Evolutionary conservation across 2,329 filamentous ascomycete species (phyloP).

Genomic region (Diplodia scrobiculata): DNA sequence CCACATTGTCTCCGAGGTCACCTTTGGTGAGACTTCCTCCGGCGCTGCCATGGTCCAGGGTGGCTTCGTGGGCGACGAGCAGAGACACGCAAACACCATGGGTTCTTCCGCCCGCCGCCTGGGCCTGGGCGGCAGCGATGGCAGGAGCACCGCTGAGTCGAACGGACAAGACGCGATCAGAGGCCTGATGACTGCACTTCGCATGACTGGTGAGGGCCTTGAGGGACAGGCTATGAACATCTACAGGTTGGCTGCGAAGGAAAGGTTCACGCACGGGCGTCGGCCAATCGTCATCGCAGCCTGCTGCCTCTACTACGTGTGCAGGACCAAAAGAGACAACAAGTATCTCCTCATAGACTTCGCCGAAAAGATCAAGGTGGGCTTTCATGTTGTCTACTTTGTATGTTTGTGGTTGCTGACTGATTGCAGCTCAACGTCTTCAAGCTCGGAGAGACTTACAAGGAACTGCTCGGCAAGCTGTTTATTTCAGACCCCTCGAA

Average conservation of each 20-base stretch:
- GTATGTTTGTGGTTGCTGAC: not conserved
- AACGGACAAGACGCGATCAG: slow-evolving; percentile 52
- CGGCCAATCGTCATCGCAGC: slow-evolving; percentile 80
- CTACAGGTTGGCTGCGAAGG: slow-evolving; percentile 58
- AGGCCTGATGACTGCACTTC: slow-evolving; percentile 44
- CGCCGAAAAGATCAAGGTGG: slow-evolving; percentile 71
- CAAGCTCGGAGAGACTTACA: slow-evolving; percentile 86
- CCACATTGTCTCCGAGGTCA: slow-evolving; percentile 89
- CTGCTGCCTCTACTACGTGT: slow-evolving; percentile 83
- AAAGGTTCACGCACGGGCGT: slow-evolving; percentile 66
- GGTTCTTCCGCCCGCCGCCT: slow-evolving; percentile 45
- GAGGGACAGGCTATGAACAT: slow-evolving; percentile 46
- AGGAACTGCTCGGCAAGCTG: slow-evolving; percentile 69
- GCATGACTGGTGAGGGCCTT: slow-evolving; percentile 41
- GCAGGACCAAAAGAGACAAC: slow-evolving; percentile 75
- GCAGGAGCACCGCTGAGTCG: slow-evolving; percentile 65
- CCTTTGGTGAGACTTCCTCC: slow-evolving; percentile 82
- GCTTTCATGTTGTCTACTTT: slow-evolving; percentile 21
- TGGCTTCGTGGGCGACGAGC: slow-evolving; percentile 81
- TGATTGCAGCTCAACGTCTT: slow-evolving; percentile 77
- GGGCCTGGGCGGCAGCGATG: slow-evolving; percentile 53
- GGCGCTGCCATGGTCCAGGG: slow-evolving; percentile 91
- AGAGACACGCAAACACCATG: slow-evolving; percentile 71
- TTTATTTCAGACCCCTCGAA: slow-evolving; percentile 62
- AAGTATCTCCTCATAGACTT: slow-evolving; percentile 94